phyloP scores from a whole-genome alignment of 2,329 filamentous ascomycete species.

The Verruconis gallopava region DNA sequence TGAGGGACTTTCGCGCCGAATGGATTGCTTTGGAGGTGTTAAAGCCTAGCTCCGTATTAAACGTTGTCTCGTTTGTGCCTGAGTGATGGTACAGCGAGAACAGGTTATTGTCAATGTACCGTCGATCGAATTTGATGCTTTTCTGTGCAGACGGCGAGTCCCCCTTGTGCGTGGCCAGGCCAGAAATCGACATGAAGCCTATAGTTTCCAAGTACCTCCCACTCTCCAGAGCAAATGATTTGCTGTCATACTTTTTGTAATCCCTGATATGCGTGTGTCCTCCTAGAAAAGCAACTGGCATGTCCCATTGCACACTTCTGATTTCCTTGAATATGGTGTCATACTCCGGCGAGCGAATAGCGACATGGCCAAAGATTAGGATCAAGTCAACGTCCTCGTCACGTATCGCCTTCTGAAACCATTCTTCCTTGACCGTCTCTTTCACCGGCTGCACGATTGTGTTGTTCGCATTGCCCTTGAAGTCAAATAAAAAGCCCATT shows the following conservation, averaged over 20 bases:
- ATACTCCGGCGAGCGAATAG: slow-evolving; percentile 59
- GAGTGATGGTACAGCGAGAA: slow-evolving; percentile 75
- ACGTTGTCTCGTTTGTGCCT: slow-evolving; percentile 55
- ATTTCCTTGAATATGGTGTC: slow-evolving; percentile 66
- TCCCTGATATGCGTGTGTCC: slow-evolving; percentile 86
- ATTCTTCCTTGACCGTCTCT: slow-evolving; percentile 66
- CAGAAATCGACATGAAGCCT: slow-evolving; percentile 79
- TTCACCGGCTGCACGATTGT: slow-evolving; percentile 70
- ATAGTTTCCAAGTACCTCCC: slow-evolving; percentile 92
- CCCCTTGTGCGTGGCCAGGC: slow-evolving; percentile 35
- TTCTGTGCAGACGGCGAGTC: slow-evolving; percentile 21
- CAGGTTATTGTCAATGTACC: slow-evolving; percentile 91
- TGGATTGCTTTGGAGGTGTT: slow-evolving; percentile 60
- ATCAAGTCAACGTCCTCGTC: slow-evolving; percentile 74
- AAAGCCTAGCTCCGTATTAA: slow-evolving; percentile 61
- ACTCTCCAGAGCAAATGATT: slow-evolving; percentile 68
- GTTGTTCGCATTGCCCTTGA: slow-evolving; percentile 81
- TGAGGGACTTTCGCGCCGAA: slow-evolving; percentile 53
- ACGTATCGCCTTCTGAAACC: slow-evolving; percentile 79
- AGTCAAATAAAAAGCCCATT: slow-evolving; percentile 93
- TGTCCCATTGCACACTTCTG: slow-evolving; percentile 61
- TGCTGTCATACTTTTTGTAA: slow-evolving; percentile 64
- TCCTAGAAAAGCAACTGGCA: slow-evolving; percentile 81
- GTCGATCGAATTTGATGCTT: slow-evolving; percentile 51
- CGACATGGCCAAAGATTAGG: slow-evolving; percentile 74